phyloP scores from a whole-genome alignment of 306 rosid species.

The Vigna angularis region DNA sequence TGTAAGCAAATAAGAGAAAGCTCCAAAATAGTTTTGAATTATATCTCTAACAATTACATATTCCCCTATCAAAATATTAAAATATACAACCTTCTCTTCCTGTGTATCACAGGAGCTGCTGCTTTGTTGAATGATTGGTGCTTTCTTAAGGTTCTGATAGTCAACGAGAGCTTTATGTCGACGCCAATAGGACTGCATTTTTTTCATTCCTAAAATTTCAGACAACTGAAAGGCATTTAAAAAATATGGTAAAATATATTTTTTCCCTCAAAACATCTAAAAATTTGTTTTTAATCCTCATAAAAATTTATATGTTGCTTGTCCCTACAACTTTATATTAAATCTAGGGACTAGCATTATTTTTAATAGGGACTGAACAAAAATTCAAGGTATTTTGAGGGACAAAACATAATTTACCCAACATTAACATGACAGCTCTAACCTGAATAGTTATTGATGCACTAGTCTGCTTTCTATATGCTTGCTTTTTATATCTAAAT shows the following conservation, averaged over 20 bases:
- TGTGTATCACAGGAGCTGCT: conserved; percentile 40
- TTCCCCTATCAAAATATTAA: conserved; percentile 11
- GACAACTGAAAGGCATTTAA: conserved; percentile 29
- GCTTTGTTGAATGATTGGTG: conserved; percentile 48
- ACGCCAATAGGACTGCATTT: conserved; percentile 60
- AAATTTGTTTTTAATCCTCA: background rate
- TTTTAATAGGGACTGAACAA: background rate
- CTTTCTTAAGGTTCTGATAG: conserved; percentile 55
- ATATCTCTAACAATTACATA: conserved; percentile 26
- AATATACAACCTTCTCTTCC: conserved; percentile 49
- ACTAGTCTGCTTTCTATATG: conserved; percentile 47
- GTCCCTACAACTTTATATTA: background rate
- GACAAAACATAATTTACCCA: background rate
- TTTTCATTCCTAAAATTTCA: conserved; percentile 41
- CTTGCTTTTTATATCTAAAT: conserved; percentile 56
- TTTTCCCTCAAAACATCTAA: background rate
- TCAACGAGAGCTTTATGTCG: conserved; percentile 53
- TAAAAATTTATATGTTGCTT: background rate
- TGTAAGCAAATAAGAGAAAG: conserved; percentile 29
- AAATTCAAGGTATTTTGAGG: background rate
- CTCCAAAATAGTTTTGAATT: conserved; percentile 20
- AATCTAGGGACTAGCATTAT: background rate
- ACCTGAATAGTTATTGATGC: conserved; percentile 69
- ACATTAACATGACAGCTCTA: conserved; percentile 42
- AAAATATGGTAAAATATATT: background rate